Percentiles rank a stretch among this genome's conserved stretches.
phyloP scores from a whole-genome alignment of 169 alveolate genomes.

The Ophryocystis elektroscirrha region DNA sequence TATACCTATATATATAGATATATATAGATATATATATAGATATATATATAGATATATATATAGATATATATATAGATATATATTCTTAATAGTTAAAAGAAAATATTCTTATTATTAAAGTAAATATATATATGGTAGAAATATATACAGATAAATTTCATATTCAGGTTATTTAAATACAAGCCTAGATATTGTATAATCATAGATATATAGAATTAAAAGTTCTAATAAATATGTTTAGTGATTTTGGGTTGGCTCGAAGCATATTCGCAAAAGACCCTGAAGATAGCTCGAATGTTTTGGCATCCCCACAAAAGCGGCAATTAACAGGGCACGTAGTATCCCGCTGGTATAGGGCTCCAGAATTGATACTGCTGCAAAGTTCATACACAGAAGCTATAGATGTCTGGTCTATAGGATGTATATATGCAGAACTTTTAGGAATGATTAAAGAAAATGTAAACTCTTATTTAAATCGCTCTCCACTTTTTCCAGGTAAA shows the following conservation, averaged over 20 bases:
- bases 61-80: too few relatives aligned
- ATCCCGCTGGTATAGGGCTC: slow-evolving; percentile 82
- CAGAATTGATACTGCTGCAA: slow-evolving; percentile 78
- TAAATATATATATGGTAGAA: too few relatives aligned
- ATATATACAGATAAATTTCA: too few relatives aligned
- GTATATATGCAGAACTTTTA: slow-evolving; percentile 68
- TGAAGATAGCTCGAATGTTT: too few relatives aligned
- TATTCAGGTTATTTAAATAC: too few relatives aligned
- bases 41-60: too few relatives aligned
- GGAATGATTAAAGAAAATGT: slow-evolving; percentile 66
- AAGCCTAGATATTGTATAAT: too few relatives aligned
- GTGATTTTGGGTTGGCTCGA: slow-evolving; percentile 87
- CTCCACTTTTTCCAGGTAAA: slow-evolving; percentile 82
- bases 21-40: too few relatives aligned
- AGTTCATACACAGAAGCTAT: slow-evolving; percentile 81
- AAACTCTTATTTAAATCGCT: slow-evolving; percentile 58
- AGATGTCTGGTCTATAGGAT: slow-evolving; percentile 91
- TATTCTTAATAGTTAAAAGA: background rate
- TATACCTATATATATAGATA: too few relatives aligned
- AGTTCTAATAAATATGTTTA: background rate
- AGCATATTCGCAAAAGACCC: too few relatives aligned
- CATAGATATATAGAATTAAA: too few relatives aligned
- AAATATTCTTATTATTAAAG: background rate
- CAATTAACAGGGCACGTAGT: slow-evolving; percentile 94
- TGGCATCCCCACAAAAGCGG: too few relatives aligned